Evolutionary conservation across 192 early-diverging fungal species (phyloP).

Genomic region (Backusella westeae): DNA sequence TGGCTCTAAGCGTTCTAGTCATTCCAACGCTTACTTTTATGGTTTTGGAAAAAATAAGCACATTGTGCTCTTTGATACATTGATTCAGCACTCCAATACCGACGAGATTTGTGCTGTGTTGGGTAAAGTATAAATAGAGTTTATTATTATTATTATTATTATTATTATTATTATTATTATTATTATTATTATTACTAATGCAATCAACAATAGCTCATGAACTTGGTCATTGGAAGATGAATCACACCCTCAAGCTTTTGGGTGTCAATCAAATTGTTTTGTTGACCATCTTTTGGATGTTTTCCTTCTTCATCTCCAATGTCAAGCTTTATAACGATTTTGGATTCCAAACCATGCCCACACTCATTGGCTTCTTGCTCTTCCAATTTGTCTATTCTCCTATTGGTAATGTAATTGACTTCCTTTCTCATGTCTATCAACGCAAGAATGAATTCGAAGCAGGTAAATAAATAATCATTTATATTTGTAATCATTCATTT

Average conservation of each 20-base stretch:
- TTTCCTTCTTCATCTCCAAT: conserved; percentile 75
- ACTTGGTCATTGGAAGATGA: conserved; percentile 92
- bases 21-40: conserved; percentile 97
- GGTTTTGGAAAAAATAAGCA: conserved; percentile 97
- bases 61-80: conserved; percentile 93
- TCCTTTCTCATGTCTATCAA: conserved; percentile 77
- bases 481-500: no score
- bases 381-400: conserved; percentile 89
- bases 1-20: conserved; percentile 85
- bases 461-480: conserved; percentile 14
- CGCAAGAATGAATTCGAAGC: conserved; percentile 92
- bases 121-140: conserved; percentile 46
- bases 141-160: no score
- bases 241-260: conserved; percentile 80
- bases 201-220: conserved; percentile 69
- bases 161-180: no score
- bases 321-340: conserved; percentile 79
- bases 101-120: conserved; percentile 93
- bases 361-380: conserved; percentile 86
- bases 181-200: neutral
- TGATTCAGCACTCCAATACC: conserved; percentile 77
- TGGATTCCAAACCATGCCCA: conserved; percentile 76
- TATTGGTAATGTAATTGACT: conserved; percentile 70
- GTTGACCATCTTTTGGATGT: conserved; percentile 74
- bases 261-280: conserved; percentile 70